These are phyloP conservation scores for Gaeumannomyces tritici DNA, from an alignment of 2,329 filamentous ascomycete species.

Conservation along the genomic window DNA sequence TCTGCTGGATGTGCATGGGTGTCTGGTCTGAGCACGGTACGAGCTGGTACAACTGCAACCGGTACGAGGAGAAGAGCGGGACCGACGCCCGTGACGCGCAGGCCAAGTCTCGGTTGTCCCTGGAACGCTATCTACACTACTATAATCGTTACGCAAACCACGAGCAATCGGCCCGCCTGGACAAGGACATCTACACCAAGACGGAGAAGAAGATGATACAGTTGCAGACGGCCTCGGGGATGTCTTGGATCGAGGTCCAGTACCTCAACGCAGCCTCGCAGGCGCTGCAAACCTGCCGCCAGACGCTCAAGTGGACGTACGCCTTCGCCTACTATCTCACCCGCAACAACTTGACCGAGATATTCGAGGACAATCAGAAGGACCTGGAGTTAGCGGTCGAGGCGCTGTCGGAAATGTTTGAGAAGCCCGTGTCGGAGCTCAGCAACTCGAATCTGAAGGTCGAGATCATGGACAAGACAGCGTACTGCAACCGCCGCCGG, in stretches of 20 bases:
- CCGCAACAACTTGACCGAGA: conserved; percentile 89
- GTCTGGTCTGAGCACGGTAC: conserved; percentile 97
- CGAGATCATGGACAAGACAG: conserved; percentile 97
- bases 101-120: conserved; percentile 76
- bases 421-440: conserved; percentile 86
- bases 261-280: conserved; percentile 91
- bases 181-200: conserved; percentile 92
- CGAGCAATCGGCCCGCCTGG: conserved; percentile 91
- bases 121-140: conserved; percentile 97
- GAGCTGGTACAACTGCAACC: conserved; percentile 99
- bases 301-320: conserved; percentile 98
- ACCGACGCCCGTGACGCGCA: conserved; percentile 85
- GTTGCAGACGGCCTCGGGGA: conserved; percentile 82
- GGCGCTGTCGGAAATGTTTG: conserved; percentile 96
- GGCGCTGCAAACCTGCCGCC: conserved; percentile 90
- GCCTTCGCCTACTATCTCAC: conserved; percentile 97
- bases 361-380: conserved; percentile 98
- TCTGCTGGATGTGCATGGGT: conserved; percentile 99
- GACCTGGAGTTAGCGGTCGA: conserved; percentile 96
- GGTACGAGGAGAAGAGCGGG: conserved; percentile 93
- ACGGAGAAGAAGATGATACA: conserved; percentile 99
- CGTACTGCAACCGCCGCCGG: conserved; percentile 88
- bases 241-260: conserved; percentile 99
- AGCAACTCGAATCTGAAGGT: conserved; percentile 85
- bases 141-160: conserved; percentile 99